Evolutionary conservation across 2,329 filamentous ascomycete genomes (phyloP).

Genomic region (Trichoderma gracile): DNA sequence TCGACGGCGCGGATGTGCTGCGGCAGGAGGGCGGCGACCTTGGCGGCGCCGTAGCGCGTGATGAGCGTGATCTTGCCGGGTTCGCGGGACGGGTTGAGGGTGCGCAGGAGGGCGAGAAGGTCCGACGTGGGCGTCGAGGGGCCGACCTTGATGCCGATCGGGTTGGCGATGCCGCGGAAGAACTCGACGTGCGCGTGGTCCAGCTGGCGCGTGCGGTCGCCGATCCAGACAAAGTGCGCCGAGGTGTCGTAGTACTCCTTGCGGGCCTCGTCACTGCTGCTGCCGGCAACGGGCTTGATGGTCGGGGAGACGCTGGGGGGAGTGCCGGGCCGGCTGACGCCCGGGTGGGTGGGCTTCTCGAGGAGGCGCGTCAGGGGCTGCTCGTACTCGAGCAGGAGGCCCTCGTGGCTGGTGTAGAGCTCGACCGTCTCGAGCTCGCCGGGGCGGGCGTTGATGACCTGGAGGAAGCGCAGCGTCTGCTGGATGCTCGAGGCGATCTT

Average conservation of each 20-base stretch:
- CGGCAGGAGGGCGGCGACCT: slow-evolving; percentile 74
- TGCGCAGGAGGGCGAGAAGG: slow-evolving; percentile 75
- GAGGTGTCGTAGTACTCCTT: slow-evolving; percentile 90
- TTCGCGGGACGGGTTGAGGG: slow-evolving; percentile 79
- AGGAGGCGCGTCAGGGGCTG: slow-evolving; percentile 78
- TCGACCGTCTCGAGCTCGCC: slow-evolving; percentile 88
- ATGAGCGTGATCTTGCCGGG: slow-evolving; percentile 94
- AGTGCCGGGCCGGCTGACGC: slow-evolving; percentile 37
- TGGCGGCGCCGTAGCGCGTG: slow-evolving; percentile 84
- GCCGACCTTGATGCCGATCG: slow-evolving; percentile 94
- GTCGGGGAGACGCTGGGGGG: slow-evolving; percentile 47
- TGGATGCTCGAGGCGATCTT: slow-evolving; percentile 82
- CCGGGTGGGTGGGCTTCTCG: slow-evolving; percentile 64
- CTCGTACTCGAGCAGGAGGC: slow-evolving; percentile 91
- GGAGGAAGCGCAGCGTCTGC: slow-evolving; percentile 91
- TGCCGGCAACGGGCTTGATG: slow-evolving; percentile 33
- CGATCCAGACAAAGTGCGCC: slow-evolving; percentile 97
- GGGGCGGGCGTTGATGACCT: slow-evolving; percentile 83
- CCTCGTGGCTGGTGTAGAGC: slow-evolving; percentile 93
- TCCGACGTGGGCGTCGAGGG: slow-evolving; percentile 78
- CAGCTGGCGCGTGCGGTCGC: slow-evolving; percentile 90
- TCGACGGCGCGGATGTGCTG: slow-evolving; percentile 87
- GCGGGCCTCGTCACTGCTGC: no score
- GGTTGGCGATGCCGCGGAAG: slow-evolving; percentile 94
- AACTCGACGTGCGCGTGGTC: slow-evolving; percentile 95